Evolutionary conservation across 768 basidiomycete species (phyloP), one percentile per base, ranked within the genome.

Genomic region (Harrya chromipes): DNA sequence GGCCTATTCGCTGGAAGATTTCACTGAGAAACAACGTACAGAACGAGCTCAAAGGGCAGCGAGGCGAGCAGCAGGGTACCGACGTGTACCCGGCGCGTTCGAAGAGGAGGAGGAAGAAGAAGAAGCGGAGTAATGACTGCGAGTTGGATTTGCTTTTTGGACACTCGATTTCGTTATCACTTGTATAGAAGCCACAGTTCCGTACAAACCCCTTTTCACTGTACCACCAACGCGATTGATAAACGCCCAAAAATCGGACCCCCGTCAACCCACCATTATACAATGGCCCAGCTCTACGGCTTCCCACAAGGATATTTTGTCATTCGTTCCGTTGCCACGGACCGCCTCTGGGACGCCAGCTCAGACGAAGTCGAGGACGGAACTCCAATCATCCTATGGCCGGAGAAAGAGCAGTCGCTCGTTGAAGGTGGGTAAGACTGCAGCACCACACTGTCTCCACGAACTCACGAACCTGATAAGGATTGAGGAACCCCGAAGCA

Each of bases 351-450:
- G 58, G 73, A 74, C 46, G 64, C 74, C 29, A 61, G 45, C 45
- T 52, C 48, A 36, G 65, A 69, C 41, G 64, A 57, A 13, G 67
- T 62, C 4, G 66, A 70, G 34, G 73, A 74, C 43, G 70, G 74
- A 35, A 67, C 64, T 12, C 62, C 80, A 44, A 60, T 90, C 46
- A 71, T 82, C 42, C 70, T 92, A 6, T 91, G 79, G 78, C 78
- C 81, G 4, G 82, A 83, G 67, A 89, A 81, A 52, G 90, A 92
- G 55, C 80, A 69, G 11, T 87, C 85, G 4, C 71, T 90, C 5
- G 89, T 92, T 1, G 89, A 92, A 75, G 76, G 90, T 88, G 66
- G 53, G 79, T 46, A 35, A 20, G 24, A 38, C 6, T 33, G 19
- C 24, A 1, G 3, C 39, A 27, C 37, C 54, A 1, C 20, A 29